These are phyloP conservation scores for Cryoendolithus antarcticus DNA, from an alignment of 2,329 filamentous ascomycete species.

Conservation along the genomic window DNA sequence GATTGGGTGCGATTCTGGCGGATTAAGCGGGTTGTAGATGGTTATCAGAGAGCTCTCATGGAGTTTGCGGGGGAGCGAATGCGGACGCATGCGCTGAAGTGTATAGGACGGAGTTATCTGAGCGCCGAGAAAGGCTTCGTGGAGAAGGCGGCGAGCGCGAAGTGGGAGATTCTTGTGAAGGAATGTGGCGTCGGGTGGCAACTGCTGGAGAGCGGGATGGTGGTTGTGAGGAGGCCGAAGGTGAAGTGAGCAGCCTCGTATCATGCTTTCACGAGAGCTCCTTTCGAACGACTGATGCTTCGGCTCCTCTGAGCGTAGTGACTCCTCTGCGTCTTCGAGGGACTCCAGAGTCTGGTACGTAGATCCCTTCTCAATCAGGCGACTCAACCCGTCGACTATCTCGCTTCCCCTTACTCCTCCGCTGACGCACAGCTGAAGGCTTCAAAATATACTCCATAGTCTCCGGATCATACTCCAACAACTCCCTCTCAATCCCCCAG, in stretches of 20 bases:
- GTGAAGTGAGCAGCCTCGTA: conserved; percentile 20
- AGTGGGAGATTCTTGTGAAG: conserved; percentile 60
- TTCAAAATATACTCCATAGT: conserved; percentile 12
- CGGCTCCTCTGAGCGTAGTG: too few species aligned
- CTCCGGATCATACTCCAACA: conserved; percentile 19
- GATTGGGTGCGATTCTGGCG: conserved; percentile 73
- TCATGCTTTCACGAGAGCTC: too few species aligned
- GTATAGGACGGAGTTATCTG: conserved; percentile 72
- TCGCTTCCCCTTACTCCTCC: conserved; percentile 8
- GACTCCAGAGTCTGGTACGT: too few species aligned
- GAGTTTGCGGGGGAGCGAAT: conserved; percentile 69
- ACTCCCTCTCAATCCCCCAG: conserved; percentile 31
- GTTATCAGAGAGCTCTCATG: conserved; percentile 66
- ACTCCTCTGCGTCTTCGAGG: too few species aligned
- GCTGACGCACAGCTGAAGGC: conserved; percentile 11
- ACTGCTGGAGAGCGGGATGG: conserved; percentile 49
- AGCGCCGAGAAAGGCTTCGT: conserved; percentile 56
- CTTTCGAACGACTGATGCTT: too few species aligned
- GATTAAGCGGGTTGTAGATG: conserved; percentile 60
- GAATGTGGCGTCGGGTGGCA: conserved; percentile 72
- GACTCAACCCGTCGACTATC: conserved; percentile 3
- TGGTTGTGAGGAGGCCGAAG: conserved; percentile 61
- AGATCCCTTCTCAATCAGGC: conserved; percentile 2
- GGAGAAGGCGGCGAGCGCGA: conserved; percentile 53
- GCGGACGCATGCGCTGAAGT: conserved; percentile 67